Evolutionary conservation across 2,329 filamentous ascomycete species (phyloP), one percentile per base, ranked within the genome.

Genomic region (Paraphoma chrysanthemicola): DNA sequence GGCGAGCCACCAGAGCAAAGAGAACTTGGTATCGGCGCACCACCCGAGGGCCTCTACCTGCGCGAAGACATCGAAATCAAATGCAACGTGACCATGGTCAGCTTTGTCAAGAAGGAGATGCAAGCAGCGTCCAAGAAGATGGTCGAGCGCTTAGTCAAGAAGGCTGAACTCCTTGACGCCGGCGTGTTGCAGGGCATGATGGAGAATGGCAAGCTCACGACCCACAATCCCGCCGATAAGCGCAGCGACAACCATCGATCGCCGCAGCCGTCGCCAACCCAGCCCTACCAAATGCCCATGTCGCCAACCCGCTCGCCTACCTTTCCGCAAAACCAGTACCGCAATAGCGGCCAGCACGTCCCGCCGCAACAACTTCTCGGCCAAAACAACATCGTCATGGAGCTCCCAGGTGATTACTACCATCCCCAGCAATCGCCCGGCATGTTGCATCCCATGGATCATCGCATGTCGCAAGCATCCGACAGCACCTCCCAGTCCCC

Each of bases 11-110:
- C 85, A 1, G 86, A 89, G 76, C 76, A 79, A 18, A 80, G 82
- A 18, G 88, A 90, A 75, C 82, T 90, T 46, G 88, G 88, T 4
- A 81, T 90, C 0, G 86, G 86, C 44, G 86, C 83, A 0, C 88
- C 88, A 0, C 77, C 80, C 23, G 86, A 90, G 55, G 88, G 88
- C 0, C 75, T 91, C 3, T 91, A 90, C 66, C 78, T 91, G 56
- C 83, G 87, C 54, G 88, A 90, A 66, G 88, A 91, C 60, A 88
- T 90, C 41, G 88, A 90, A 71, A 88, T 91, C 75, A 84, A 83
- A 66, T 89, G 87, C 80, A 90, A 90, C 69, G 78, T 90, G 51
- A 83, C 87, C 56, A 82, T 90, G 75, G 81, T 88, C 55, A 70
- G 80, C 46, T 89, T 90, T 56, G 88, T 90, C 63, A 90, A 88